phyloP scores from a whole-genome alignment of 257 asterid genomes.

The Nicotiana noctiflora region DNA sequence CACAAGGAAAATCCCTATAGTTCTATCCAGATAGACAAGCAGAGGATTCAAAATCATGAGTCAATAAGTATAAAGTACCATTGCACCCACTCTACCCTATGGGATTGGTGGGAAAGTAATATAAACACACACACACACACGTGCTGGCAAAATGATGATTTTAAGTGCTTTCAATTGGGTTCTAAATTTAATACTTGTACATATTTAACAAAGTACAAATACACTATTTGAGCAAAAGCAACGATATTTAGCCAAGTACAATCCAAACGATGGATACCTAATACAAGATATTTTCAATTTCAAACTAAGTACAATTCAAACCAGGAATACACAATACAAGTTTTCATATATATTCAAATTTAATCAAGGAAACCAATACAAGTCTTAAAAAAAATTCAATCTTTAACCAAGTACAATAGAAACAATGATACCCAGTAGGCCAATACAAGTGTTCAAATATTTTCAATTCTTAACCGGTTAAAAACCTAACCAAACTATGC shows the following conservation, averaged over 20 bases:
- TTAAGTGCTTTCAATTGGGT: too few species aligned
- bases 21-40: neutral
- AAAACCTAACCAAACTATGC: neutral
- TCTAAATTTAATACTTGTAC: too few species aligned
- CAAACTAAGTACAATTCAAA: neutral
- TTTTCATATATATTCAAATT: neutral
- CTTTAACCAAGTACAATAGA: neutral
- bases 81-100: neutral
- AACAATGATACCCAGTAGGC: neutral
- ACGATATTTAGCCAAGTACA: neutral
- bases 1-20: neutral
- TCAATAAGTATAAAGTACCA: neutral
- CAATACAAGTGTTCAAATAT: neutral
- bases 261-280: neutral
- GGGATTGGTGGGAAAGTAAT: neutral
- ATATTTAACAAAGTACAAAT: too few species aligned
- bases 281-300: neutral
- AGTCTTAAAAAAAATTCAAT: neutral
- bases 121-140: neutral
- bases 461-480: neutral
- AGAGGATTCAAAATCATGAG: neutral
- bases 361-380: neutral
- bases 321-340: neutral
- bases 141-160: neutral
- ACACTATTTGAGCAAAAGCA: too few species aligned